A percentile compares a stretch with the other conserved stretches of the same genome.
Conservation (phyloP, 495 filamentous ascomycete species). For the Hypoxylon fragiforme region DNA sequence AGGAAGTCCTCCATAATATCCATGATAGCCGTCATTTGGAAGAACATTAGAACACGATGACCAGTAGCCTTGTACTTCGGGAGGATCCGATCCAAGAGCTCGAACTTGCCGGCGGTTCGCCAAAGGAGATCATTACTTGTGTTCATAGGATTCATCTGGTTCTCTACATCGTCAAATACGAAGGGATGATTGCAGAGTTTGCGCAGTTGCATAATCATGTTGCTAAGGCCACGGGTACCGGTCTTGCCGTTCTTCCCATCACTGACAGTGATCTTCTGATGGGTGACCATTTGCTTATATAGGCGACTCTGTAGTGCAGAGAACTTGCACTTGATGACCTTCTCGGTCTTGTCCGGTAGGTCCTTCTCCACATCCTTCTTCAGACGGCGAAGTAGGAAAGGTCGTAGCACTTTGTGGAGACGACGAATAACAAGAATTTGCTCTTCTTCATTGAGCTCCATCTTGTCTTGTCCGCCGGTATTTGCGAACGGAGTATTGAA, state of each 20-base stretch:
- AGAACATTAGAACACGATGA: conserved; percentile 98
- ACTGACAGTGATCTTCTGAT: conserved; percentile 90
- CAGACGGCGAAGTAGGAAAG: conserved; percentile 95
- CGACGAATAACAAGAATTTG: conserved; percentile 97
- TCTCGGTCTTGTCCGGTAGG: conserved; percentile 96
- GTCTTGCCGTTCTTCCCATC: conserved; percentile 96
- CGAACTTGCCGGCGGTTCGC: conserved; percentile 97
- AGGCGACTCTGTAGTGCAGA: conserved; percentile 90
- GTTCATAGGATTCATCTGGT: conserved; percentile 90
- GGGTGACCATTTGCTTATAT: conserved; percentile 93
- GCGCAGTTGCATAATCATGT: conserved; percentile 99
- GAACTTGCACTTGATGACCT: conserved; percentile 98
- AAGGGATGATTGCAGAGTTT: conserved; percentile 99
- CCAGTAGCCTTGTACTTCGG: conserved; percentile 89
- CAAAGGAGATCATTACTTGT: conserved; percentile 90
- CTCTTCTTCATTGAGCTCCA: conserved; percentile 99
- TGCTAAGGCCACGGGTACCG: conserved; percentile 91
- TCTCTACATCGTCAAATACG: conserved; percentile 96
- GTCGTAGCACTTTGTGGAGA: conserved; percentile 94
- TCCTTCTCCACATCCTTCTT: conserved; percentile 99
- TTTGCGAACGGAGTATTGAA: conserved; percentile 99
- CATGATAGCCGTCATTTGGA: conserved; percentile 99
- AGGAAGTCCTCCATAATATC: conserved; percentile 99
- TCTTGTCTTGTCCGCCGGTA: conserved; percentile 95
- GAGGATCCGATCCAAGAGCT: conserved; percentile 86